Conservation (phyloP, 495 filamentous ascomycete genomes). For the Xylaria nigripes region DNA sequence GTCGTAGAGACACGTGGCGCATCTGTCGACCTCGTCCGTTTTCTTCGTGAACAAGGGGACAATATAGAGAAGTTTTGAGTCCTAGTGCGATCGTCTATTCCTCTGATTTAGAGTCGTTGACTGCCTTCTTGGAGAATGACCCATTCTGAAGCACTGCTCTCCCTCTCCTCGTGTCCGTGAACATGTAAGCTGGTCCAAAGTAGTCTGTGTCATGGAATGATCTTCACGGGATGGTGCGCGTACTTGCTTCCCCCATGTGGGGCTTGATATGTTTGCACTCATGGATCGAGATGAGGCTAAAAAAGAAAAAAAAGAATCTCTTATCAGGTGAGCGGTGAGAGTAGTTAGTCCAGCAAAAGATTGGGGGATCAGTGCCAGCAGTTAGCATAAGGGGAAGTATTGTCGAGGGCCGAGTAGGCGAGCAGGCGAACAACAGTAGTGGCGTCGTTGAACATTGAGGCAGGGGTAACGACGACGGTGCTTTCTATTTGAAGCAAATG, state of each 20-base stretch:
- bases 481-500: too few species aligned
- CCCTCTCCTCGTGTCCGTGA: not conserved
- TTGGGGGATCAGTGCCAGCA: not conserved
- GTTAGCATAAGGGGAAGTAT: not conserved
- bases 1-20: not conserved
- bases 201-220: not conserved
- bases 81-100: not conserved
- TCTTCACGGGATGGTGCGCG: not conserved
- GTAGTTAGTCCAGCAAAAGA: not conserved
- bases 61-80: not conserved
- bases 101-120: not conserved
- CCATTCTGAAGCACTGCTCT: not conserved
- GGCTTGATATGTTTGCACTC: slow-evolving; percentile 1
- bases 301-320: not conserved
- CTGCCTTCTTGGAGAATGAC: not conserved
- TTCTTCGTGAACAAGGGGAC: not conserved
- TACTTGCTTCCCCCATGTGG: slow-evolving; percentile 8
- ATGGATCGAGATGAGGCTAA: not conserved
- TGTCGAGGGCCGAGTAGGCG: not conserved
- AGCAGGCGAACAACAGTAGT: not conserved
- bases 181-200: not conserved
- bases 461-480: not conserved
- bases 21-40: not conserved
- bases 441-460: not conserved
- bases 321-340: not conserved